A percentile compares a stretch with the other conserved stretches of the same genome.
Evolutionary conservation across 176 grass and related monocot species (phyloP).

Genomic region (sorghum (Sorghum bicolor)): Sorghum_bicolor_NCBIv3 NC_012879.2:57819001-57819500

Average conservation of each 20-base stretch:
- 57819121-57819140: conserved; percentile 48
- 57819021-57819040: background rate
- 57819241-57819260: background rate
- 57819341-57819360: conserved; percentile 45
- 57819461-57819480: conserved; percentile 2
- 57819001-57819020: background rate
- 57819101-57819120: conserved; percentile 33
- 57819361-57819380: conserved; percentile 31
- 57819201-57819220: background rate
- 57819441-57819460: conserved; percentile 29
- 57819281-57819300: conserved; percentile 20
- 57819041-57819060: background rate
- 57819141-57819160: conserved; percentile 46
- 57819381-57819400: conserved; percentile 10
- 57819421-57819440: conserved; percentile 38
- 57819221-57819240: conserved; percentile 45
- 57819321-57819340: background rate
- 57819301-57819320: conserved; percentile 4
- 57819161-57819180: conserved; percentile 9
- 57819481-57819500: background rate
- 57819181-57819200: background rate
- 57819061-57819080: background rate
- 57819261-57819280: background rate
- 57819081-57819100: background rate
- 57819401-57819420: conserved; percentile 27